A percentile compares a stretch with the other conserved stretches of the same genome.
phyloP scores from a whole-genome alignment of 208 protist genomes.

The Leishmania lainsoni region DNA sequence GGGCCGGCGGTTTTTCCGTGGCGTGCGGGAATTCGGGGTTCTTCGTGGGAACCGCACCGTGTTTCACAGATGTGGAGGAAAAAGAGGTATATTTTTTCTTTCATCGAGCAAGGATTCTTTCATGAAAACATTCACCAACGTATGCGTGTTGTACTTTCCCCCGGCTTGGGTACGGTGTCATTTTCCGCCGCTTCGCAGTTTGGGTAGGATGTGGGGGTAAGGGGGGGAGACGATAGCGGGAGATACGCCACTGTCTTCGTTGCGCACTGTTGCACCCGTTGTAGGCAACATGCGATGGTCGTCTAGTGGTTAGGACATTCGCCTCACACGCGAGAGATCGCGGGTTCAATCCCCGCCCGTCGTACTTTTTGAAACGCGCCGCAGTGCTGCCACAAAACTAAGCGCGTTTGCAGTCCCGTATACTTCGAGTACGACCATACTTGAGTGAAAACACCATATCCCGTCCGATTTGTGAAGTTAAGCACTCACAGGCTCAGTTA shows the following conservation, averaged over 20 bases:
- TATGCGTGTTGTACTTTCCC: background rate
- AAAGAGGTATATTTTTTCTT: background rate
- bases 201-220: too few species aligned
- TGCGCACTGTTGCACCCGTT: accelerated
- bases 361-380: constrained; percentile 40
- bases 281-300: constrained; percentile 68
- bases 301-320: constrained; percentile 96
- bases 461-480: constrained; percentile 52
- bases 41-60: background rate
- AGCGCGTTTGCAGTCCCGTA: too few species aligned
- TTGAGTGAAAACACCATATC: constrained; percentile 49
- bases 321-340: constrained; percentile 94
- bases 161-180: too few species aligned
- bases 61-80: background rate
- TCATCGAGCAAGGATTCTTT: background rate
- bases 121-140: background rate
- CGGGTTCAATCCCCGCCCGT: constrained; percentile 93
- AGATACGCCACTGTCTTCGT: background rate
- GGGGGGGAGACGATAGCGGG: background rate
- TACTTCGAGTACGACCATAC: constrained; percentile 36
- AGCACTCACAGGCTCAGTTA: constrained; percentile 41
- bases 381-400: accelerated
- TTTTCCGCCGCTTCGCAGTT: background rate
- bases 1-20: background rate
- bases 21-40: background rate